Evolutionary conservation across 2,329 filamentous ascomycete species (phyloP), one percentile per base, ranked within the genome.

Genomic region (Arthrinium puccinioides): DNA sequence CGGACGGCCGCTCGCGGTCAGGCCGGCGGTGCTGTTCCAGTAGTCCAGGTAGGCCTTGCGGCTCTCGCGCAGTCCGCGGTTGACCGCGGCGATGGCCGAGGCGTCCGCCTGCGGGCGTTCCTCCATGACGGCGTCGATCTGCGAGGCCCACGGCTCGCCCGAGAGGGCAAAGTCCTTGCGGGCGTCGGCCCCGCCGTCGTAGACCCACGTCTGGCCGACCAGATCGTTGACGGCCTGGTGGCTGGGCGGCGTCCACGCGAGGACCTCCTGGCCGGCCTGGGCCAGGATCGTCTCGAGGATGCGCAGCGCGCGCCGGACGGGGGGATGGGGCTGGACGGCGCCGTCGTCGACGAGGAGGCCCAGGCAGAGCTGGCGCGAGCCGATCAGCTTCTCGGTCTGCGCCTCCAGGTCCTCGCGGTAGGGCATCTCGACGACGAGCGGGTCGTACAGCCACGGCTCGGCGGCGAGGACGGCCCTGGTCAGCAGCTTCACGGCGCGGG

Each of bases 361-460:
- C 0, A 66, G 21, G 9, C 43, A 54, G 13, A 62, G 38, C 0
- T 40, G 40, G 1, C 43, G 44, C 9, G 45, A 40, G 1, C 41
- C 25, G 6, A 56, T 40, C 36, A 55, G 52, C 1, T 23, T 18
- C 21, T 46, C 49, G 37, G 49, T 43, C 2, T 30, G 33, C 8
- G 54, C 51, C 38, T 56, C 55, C n/a, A 49, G 46, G 14, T 44
- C 48, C 15, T 49, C 39, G 28, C 59, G 37, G 62, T 62, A 66
- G 3, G 59, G 55, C 19, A 66, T 49, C 4, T 59, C 56, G 0
- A 57, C 45, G 6, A 56, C 52, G 27, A 55, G 55, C 5, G 57
- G 54, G 39, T 64, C 61, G 27, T 57, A 44, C 18, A 51, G 41
- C 63, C 63, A 65, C 3, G 61, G 56, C 33, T 53, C 43, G 8